Percentiles rank a stretch among this genome's conserved stretches.
These are phyloP conservation scores for Sporopachydermia quercuum DNA, from an alignment of 805 yeast species.

Conservation along the genomic window DNA sequence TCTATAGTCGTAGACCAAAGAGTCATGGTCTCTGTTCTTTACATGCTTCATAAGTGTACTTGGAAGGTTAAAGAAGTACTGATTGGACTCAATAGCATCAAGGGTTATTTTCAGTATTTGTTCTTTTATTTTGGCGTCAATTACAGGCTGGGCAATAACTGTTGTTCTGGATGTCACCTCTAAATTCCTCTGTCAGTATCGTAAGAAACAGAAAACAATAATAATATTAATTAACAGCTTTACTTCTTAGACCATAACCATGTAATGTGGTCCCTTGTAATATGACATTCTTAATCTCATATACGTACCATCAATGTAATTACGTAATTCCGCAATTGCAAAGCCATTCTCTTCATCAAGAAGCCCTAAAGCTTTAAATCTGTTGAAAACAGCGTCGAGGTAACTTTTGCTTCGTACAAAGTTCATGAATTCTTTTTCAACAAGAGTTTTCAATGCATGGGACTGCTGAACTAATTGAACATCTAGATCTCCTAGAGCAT, in stretches of 20 bases:
- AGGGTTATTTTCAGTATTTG: constrained; percentile 34
- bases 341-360: not conserved
- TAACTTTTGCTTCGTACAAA: constrained; percentile 53
- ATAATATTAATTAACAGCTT: too few relatives aligned
- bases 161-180: constrained; percentile 18
- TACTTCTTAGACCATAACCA: too few relatives aligned
- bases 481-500: constrained; percentile 35
- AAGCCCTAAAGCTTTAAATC: constrained; percentile 28
- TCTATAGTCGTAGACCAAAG: constrained; percentile 40
- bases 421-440: constrained; percentile 44
- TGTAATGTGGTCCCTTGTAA: too few relatives aligned
- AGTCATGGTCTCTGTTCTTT: constrained; percentile 37
- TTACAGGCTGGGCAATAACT: constrained; percentile 41
- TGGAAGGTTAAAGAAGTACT: constrained; percentile 43
- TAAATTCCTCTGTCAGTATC: too few relatives aligned
- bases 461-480: constrained; percentile 33
- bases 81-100: constrained; percentile 35
- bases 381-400: constrained; percentile 43
- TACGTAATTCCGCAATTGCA: constrained; percentile 2
- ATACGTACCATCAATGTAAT: constrained; percentile 8
- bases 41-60: constrained; percentile 28
- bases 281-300: too few relatives aligned
- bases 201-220: too few relatives aligned
- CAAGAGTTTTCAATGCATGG: constrained; percentile 31
- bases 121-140: constrained; percentile 34